Evolutionary conservation across 31 red algal genomes (phyloP).

Genomic region (Porphyra umbilicalis): DNA sequence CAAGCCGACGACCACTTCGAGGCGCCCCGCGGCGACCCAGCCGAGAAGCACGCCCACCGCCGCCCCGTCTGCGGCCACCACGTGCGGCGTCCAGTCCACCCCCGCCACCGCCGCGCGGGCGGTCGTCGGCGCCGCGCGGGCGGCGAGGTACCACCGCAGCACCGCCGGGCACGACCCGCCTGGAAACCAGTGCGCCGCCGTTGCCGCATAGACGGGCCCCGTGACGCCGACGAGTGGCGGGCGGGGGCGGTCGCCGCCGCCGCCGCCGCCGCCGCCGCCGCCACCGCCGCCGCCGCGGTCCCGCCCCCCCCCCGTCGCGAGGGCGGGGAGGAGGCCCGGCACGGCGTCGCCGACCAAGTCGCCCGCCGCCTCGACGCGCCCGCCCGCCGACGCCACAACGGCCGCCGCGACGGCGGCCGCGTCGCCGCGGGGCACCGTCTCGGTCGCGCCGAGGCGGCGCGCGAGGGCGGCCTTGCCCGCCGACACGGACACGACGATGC

Average conservation of each 20-base stretch:
- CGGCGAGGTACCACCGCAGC: not conserved
- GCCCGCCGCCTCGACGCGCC: not conserved
- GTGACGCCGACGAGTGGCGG: not conserved
- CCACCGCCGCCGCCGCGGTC: not conserved
- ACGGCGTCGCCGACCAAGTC: not conserved
- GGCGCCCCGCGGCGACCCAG: not conserved
- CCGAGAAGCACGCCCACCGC: not conserved
- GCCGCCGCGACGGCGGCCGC: not conserved
- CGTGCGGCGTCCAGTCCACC: not conserved
- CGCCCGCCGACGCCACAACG: not conserved
- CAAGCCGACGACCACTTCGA: not conserved
- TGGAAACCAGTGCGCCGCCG: not conserved
- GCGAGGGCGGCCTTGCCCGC: not conserved
- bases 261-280: not conserved
- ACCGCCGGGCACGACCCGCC: not conserved
- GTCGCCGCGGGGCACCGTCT: not conserved
- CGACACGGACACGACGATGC: not conserved
- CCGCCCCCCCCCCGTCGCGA: not conserved
- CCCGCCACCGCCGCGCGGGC: not conserved
- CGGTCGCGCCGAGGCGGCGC: not conserved
- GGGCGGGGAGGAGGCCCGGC: not conserved
- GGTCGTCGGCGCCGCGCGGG: not conserved
- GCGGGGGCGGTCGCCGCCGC: not conserved
- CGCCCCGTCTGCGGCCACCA: not conserved
- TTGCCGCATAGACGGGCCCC: not conserved